A percentile compares a stretch with the other conserved stretches of the same genome.
These are phyloP conservation scores for Colletotrichum cuscutae DNA, from an alignment of 2,329 filamentous ascomycete species.

Conservation along the genomic window DNA sequence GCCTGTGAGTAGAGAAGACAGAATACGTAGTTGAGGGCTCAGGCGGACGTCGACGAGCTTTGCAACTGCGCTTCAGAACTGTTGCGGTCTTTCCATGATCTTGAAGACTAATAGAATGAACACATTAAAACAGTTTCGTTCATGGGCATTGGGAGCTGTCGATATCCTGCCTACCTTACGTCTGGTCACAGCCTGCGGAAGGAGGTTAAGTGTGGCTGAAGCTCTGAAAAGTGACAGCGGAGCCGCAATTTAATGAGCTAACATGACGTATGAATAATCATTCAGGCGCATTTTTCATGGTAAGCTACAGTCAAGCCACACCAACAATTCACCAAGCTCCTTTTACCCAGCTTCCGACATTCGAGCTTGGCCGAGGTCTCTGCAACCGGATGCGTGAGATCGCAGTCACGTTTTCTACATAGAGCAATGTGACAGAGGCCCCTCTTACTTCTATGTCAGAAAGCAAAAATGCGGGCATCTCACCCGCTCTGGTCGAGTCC, in stretches of 20 bases:
- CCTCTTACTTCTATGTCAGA: slow-evolving; percentile 55
- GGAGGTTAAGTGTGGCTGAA: slow-evolving; percentile 23
- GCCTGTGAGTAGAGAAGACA: not conserved
- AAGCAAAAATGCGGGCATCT: slow-evolving; percentile 67
- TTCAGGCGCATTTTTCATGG: not conserved
- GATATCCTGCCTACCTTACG: not conserved
- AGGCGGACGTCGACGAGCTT: not conserved
- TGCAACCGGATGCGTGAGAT: not conserved
- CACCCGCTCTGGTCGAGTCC: slow-evolving; percentile 85
- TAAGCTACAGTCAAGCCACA: slow-evolving; percentile 21
- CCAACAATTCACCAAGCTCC: slow-evolving; percentile 3
- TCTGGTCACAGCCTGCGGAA: slow-evolving; percentile 13
- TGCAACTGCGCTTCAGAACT: not conserved
- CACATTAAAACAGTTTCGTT: not conserved
- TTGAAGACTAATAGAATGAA: not conserved
- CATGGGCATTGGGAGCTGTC: not conserved
- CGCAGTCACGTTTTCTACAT: not conserved
- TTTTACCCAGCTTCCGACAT: not conserved
- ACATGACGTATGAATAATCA: slow-evolving; percentile 30
- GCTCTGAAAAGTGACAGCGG: slow-evolving; percentile 17
- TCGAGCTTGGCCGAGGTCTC: not conserved
- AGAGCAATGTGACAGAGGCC: slow-evolving; percentile 23
- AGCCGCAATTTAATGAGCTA: slow-evolving; percentile 24
- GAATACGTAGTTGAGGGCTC: not conserved
- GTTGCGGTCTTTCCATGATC: not conserved